Conservation (phyloP, 164 flowering plant genomes). For the Saururus chinensis region DNA sequence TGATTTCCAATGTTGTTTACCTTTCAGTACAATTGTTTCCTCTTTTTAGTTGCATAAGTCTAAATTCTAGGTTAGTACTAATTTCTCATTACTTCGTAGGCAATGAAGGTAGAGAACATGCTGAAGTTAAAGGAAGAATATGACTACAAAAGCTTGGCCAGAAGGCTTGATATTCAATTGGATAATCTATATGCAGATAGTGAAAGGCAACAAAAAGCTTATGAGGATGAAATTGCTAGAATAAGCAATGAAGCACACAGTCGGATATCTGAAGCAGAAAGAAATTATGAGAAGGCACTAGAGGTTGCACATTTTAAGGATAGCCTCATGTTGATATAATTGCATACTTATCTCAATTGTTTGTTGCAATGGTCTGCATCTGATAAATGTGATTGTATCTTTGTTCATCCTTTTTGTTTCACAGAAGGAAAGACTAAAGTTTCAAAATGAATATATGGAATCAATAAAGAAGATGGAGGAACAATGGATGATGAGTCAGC, state of each 20-base stretch:
- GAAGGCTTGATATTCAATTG: slow-evolving; percentile 73
- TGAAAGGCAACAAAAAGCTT: slow-evolving; percentile 80
- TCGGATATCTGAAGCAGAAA: slow-evolving; percentile 59
- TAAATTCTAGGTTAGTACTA: not conserved
- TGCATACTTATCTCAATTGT: not conserved
- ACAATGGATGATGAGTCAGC: slow-evolving; percentile 42
- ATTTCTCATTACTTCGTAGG: slow-evolving; percentile 27
- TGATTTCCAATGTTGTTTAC: not conserved
- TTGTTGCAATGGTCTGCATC: not conserved
- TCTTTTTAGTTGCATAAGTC: not conserved
- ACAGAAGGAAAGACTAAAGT: slow-evolving; percentile 60
- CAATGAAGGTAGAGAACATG: slow-evolving; percentile 99
- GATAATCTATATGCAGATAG: slow-evolving; percentile 78
- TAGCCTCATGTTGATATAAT: not conserved
- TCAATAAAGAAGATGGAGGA: slow-evolving; percentile 82
- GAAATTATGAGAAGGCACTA: slow-evolving; percentile 49
- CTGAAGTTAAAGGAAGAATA: slow-evolving; percentile 91
- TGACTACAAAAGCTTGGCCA: slow-evolving; percentile 88
- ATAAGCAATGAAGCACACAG: slow-evolving; percentile 46
- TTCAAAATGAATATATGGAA: slow-evolving; percentile 71
- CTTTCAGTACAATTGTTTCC: not conserved
- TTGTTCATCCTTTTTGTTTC: not conserved
- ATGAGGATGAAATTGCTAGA: slow-evolving; percentile 59
- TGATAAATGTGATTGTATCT: not conserved
- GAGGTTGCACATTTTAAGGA: slow-evolving; percentile 35